A percentile compares a stretch with the other conserved stretches of the same genome.
phyloP scores from a whole-genome alignment of 2,329 filamentous ascomycete genomes.

The Falciphora oryzae region DNA sequence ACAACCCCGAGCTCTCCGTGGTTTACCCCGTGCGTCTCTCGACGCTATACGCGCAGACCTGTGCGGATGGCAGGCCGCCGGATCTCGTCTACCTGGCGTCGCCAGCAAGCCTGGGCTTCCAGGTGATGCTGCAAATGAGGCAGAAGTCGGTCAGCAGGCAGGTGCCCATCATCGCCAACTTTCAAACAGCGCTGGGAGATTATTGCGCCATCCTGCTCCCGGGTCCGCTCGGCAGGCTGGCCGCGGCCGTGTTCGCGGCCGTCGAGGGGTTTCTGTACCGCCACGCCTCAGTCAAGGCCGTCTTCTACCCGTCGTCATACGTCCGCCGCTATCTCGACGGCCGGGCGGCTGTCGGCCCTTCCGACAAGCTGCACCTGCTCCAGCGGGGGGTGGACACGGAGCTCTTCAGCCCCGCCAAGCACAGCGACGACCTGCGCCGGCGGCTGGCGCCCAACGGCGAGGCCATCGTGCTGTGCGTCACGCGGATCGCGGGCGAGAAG shows the following conservation, averaged over 20 bases:
- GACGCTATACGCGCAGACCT: constrained; percentile 53
- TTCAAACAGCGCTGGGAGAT: constrained; percentile 64
- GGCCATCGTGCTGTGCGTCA: constrained; percentile 60
- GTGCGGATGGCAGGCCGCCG: constrained; percentile 41
- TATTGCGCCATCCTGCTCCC: constrained; percentile 68
- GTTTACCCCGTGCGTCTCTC: constrained; percentile 64
- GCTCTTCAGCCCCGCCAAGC: constrained; percentile 50
- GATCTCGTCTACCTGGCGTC: constrained; percentile 66
- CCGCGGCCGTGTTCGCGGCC: constrained; percentile 54
- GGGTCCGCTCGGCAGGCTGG: constrained; percentile 51
- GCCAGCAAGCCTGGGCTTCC: constrained; percentile 64
- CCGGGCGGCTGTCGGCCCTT: constrained; percentile 45
- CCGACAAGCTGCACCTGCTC: constrained; percentile 51
- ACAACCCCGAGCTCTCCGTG: constrained; percentile 65
- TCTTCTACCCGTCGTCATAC: constrained; percentile 64
- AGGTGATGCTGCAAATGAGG: constrained; percentile 62
- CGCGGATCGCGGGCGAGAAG: constrained; percentile 63
- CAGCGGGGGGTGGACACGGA: constrained; percentile 60
- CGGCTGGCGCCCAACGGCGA: constrained; percentile 56
- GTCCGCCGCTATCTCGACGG: constrained; percentile 54
- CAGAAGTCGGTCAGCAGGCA: constrained; percentile 50
- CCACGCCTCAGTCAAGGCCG: constrained; percentile 53
- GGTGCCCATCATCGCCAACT: constrained; percentile 60
- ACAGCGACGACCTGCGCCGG: constrained; percentile 45
- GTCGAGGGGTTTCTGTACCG: constrained; percentile 64